Percentiles rank a stretch among this genome's conserved stretches.
These are phyloP conservation scores for Flueggea neowawraea DNA, from an alignment of 441 rosid species.

Conservation along the genomic window DNA sequence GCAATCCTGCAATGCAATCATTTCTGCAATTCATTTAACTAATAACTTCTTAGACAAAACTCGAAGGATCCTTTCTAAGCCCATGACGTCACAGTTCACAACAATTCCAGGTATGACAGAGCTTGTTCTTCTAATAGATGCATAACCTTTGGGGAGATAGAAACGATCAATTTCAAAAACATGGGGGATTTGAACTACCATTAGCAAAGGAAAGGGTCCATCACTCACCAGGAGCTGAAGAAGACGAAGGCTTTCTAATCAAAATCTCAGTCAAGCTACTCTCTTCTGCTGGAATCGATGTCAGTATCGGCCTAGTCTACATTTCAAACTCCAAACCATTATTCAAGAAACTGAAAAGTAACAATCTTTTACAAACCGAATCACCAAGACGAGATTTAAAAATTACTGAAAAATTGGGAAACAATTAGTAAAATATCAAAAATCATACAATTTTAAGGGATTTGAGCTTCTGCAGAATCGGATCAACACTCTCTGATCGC, in stretches of 20 bases:
- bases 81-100: too few species aligned
- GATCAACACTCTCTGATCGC: conserved; percentile 60
- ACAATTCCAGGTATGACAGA: too few species aligned
- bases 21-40: too few species aligned
- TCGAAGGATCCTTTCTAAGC: too few species aligned
- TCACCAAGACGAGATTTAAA: too few species aligned
- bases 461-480: conserved; percentile 66
- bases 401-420: too few species aligned
- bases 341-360: not conserved
- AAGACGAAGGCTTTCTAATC: conserved; percentile 66
- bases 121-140: too few species aligned
- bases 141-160: not conserved
- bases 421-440: not conserved
- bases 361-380: too few species aligned
- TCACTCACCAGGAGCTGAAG: conserved; percentile 53
- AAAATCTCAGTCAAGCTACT: conserved; percentile 94
- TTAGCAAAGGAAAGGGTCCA: not conserved
- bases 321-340: conserved; percentile 9
- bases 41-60: too few species aligned
- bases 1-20: too few species aligned
- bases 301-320: conserved; percentile 78
- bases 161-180: not conserved
- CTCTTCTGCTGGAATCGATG: conserved; percentile 65
- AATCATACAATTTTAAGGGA: conserved; percentile 73
- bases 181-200: not conserved